phyloP scores from a whole-genome alignment of 805 yeast genomes.

The Pichia pseudocactophila region DNA sequence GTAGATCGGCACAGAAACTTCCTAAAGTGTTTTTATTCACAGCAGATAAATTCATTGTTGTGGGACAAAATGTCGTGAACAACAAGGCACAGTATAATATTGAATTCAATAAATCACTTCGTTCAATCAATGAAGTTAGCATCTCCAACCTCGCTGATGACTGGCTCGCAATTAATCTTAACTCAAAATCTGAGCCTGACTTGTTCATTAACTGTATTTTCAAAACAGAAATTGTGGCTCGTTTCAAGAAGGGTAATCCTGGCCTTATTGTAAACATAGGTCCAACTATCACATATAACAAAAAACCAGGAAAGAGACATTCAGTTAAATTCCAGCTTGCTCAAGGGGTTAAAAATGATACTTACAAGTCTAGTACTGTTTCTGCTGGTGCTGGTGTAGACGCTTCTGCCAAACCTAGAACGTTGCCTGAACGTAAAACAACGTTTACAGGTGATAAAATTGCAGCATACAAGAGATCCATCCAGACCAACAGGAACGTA shows the following conservation, averaged over 20 bases:
- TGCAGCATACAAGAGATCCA: slow-evolving; percentile 20
- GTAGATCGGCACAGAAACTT: slow-evolving; percentile 77
- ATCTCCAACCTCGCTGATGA: slow-evolving; percentile 79
- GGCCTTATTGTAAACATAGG: slow-evolving; percentile 58
- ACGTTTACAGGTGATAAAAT: slow-evolving; percentile 20
- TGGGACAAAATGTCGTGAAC: slow-evolving; percentile 63
- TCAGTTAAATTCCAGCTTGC: slow-evolving; percentile 61
- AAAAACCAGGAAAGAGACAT: slow-evolving; percentile 80
- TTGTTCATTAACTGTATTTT: slow-evolving; percentile 69
- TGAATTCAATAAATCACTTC: slow-evolving; percentile 57
- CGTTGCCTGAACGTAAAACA: slow-evolving; percentile 58
- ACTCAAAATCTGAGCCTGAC: slow-evolving; percentile 59
- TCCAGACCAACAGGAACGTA: slow-evolving; percentile 7
- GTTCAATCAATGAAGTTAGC: slow-evolving; percentile 51
- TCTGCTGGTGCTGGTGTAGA: slow-evolving; percentile 75
- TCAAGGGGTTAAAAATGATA: slow-evolving; percentile 55
- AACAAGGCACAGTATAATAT: slow-evolving; percentile 43
- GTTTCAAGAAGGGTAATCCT: slow-evolving; percentile 52
- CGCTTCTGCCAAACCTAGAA: slow-evolving; percentile 57
- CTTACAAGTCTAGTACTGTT: slow-evolving; percentile 82
- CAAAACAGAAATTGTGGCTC: slow-evolving; percentile 83
- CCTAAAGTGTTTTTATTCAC: slow-evolving; percentile 70
- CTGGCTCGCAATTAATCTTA: slow-evolving; percentile 71
- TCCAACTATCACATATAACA: slow-evolving; percentile 69
- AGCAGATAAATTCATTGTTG: slow-evolving; percentile 47